These are phyloP conservation scores for Glycyrrhiza uralensis DNA, from an alignment of 306 rosid species.

Conservation along the genomic window DNA sequence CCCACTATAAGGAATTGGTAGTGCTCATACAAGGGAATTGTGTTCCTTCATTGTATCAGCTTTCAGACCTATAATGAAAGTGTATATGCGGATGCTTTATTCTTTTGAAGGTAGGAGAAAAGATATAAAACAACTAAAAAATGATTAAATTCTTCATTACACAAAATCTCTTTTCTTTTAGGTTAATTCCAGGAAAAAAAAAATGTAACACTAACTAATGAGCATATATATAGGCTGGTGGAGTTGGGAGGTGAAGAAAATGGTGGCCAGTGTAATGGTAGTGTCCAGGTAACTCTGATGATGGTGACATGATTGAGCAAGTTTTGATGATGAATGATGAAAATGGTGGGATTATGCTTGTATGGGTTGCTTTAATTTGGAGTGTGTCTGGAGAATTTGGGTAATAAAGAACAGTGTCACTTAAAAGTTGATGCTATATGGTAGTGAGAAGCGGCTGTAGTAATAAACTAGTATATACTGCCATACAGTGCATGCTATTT, in stretches of 20 bases:
- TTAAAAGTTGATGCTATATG: neutral
- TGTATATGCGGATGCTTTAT: neutral
- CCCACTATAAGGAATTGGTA: neutral
- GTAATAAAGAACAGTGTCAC: neutral
- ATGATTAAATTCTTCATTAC: neutral
- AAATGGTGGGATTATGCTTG: neutral
- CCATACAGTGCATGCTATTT: neutral
- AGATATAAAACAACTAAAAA: neutral
- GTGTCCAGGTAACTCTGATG: neutral
- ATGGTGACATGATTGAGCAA: neutral
- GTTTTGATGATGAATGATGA: neutral
- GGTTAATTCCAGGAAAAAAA: neutral
- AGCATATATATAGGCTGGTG: conserved; percentile 5
- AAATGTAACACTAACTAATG: neutral
- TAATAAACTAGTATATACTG: neutral
- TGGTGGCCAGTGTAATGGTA: neutral
- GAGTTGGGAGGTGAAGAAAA: conserved; percentile 8
- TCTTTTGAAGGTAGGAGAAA: neutral
- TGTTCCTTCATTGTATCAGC: neutral
- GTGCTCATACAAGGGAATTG: neutral
- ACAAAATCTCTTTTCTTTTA: neutral
- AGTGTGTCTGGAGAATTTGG: neutral
- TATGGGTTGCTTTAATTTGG: neutral
- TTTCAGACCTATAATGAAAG: neutral
- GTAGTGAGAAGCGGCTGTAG: neutral